Conservation (phyloP, 257 asterid species). For the Solanum stenotomum region DNA sequence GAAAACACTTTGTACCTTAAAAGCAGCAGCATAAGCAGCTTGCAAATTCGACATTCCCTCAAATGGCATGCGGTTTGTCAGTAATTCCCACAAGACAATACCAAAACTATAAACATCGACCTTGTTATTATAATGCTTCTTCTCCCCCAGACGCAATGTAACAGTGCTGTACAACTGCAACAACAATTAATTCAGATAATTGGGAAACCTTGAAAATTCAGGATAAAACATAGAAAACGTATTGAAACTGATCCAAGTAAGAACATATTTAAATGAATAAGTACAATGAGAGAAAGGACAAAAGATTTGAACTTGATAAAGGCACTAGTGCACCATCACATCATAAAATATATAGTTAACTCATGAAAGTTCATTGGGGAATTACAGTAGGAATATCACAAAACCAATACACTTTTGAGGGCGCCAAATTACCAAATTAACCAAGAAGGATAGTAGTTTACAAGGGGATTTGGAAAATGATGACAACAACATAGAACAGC, state of each 20-base stretch:
- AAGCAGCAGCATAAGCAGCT: constrained; percentile 99
- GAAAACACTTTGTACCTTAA: constrained; percentile 48
- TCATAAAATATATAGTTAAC: background rate
- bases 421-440: background rate
- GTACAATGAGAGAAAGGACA: background rate
- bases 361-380: background rate
- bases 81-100: constrained; percentile 80
- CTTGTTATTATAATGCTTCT: constrained; percentile 93
- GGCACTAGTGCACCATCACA: background rate
- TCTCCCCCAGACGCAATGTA: constrained; percentile 93
- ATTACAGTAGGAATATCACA: background rate
- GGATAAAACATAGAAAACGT: background rate
- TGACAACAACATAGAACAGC: background rate
- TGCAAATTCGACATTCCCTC: constrained; percentile 99
- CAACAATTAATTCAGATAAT: constrained; percentile 10
- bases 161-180: constrained; percentile 94
- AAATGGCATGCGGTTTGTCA: constrained; percentile 92
- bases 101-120: constrained; percentile 97
- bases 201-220: background rate
- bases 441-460: background rate
- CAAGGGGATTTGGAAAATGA: background rate
- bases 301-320: background rate
- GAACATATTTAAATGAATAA: background rate
- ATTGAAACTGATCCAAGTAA: background rate
- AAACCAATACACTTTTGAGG: background rate